Evolutionary conservation across 148 eudicot genomes (phyloP).

Genomic region (Cornus kousa): DNA sequence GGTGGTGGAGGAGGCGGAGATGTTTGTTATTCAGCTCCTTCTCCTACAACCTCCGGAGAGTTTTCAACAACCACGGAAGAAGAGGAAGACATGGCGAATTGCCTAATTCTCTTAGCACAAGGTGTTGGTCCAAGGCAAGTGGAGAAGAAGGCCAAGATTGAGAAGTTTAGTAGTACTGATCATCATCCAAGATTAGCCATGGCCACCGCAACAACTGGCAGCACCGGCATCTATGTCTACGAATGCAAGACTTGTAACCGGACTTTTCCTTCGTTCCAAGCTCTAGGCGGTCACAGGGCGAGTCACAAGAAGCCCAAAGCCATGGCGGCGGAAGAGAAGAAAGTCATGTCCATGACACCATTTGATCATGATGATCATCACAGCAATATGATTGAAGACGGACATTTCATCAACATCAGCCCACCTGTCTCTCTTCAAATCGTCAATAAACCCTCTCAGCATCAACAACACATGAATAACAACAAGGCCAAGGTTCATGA

Average conservation of each 20-base stretch:
- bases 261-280: constrained; percentile 76
- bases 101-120: constrained; percentile 61
- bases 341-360: background rate
- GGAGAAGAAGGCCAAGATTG: background rate
- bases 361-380: background rate
- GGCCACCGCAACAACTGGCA: constrained; percentile 8
- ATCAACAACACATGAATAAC: background rate
- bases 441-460: background rate
- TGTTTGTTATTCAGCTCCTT: constrained; percentile 7
- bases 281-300: constrained; percentile 89
- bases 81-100: constrained; percentile 81
- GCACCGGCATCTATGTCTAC: constrained; percentile 29
- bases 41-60: constrained; percentile 24
- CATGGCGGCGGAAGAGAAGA: constrained; percentile 11
- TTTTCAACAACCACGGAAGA: constrained; percentile 39
- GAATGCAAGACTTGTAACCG: constrained; percentile 83
- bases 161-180: constrained; percentile 10
- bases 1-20: background rate
- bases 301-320: constrained; percentile 76
- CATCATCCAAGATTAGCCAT: constrained; percentile 12
- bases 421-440: constrained; percentile 3
- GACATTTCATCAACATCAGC: background rate
- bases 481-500: constrained; percentile 52
- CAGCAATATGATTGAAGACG: background rate
- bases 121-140: constrained; percentile 15